Base-by-base conservation (phyloP, 495 filamentous ascomycete species). In the Penicillium daleae region DNA sequence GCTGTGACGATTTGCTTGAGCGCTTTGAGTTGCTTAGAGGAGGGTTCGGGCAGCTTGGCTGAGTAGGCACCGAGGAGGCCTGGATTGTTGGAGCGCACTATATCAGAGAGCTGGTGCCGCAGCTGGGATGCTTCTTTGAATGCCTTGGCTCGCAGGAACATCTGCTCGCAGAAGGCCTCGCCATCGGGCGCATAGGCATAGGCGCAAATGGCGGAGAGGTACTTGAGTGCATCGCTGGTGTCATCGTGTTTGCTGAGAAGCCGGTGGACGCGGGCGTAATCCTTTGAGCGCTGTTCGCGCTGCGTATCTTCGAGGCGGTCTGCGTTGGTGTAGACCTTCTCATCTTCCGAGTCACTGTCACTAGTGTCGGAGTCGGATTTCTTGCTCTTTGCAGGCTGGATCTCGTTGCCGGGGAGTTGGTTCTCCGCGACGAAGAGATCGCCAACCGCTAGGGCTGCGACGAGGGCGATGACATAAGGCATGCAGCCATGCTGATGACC, bases 1-100 rank as follows among this genome's bases (percentile, higher is more conserved):
- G 93, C 90, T 0, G 93, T 91, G 52, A 92, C 85, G 70, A 98
- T 93, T 71, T 97, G 92, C 68, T 93, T 93, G 9, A 99, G 82
- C 0, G 91, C 87, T 63, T 90, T 89, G 32, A 94, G 72, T 65
- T 96, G 90, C 49, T 89, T 87, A 0, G 85, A 65, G 0, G 86
- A 84, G 3, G 93, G 93, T 3, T 86, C 83, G 6, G 90, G 85
- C 0, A 97, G 82, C 42, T 85, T 83, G 8, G 83, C 68, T 61
- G 86, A 78, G 65, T 86, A 83, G 6, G 85, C 64, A 51, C 78
- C 81, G 9, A 92, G 72, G 39, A 90, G 84, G 15, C 85, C 85
- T 0, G 89, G 87, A 56, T 89, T 89, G 68, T 95, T 92, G 37
- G 86, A 85, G 37, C 84, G 84, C 22, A 97, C 84, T 31, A 98